Base-by-base conservation (phyloP, 352 stramenopile genomes). In the Phytophthora pisi region DNA sequence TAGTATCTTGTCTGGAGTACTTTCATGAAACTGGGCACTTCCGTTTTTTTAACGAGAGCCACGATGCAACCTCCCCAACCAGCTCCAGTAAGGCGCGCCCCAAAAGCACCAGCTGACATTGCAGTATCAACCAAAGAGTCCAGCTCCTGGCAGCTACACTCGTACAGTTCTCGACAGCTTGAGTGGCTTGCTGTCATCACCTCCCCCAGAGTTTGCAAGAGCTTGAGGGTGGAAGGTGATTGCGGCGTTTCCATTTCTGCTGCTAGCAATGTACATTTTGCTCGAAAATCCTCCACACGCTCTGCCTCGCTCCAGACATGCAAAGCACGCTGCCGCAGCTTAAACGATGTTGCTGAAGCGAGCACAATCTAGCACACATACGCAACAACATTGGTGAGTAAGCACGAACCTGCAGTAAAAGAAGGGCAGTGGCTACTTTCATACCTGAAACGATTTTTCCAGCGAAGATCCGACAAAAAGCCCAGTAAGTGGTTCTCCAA, bases 11-110 rank as follows among this genome's bases (percentile, higher is more conserved):
- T 42, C 50, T 62, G 49, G 11, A 90, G 28, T 23, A 57, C 24
- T 49, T 73, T 63, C 53, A 84, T 85, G 52, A 91, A 87, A 15
- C 5, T 61, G 8, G 47, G 24, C 9, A 86, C 68, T 8, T 71
- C 53, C 24, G 53, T 15, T n/a, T 81, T 82, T 16, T 47, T 51
- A 3, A 93, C 72, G 13, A 95, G 56, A 15, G 79, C 68, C 8
- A 97, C 84, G 1, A 84, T 78, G 65, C 86, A 97, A 31, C 89
- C 89, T 62, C 89, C 89, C 89, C 89, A 96, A 1, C 89, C 89
- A 63, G 89, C 89, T 38, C 89, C 89, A 10, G 86, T 96, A 23
- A 97, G 63, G 16, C 88, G 77, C 9, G 84, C 83, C 8, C 89
- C 88, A 7, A 92, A 62, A 18, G 89, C 88, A 16, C 86, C 85